Base-by-base conservation (phyloP, 2,329 filamentous ascomycete species). In the Alternaria sp. region DNA sequence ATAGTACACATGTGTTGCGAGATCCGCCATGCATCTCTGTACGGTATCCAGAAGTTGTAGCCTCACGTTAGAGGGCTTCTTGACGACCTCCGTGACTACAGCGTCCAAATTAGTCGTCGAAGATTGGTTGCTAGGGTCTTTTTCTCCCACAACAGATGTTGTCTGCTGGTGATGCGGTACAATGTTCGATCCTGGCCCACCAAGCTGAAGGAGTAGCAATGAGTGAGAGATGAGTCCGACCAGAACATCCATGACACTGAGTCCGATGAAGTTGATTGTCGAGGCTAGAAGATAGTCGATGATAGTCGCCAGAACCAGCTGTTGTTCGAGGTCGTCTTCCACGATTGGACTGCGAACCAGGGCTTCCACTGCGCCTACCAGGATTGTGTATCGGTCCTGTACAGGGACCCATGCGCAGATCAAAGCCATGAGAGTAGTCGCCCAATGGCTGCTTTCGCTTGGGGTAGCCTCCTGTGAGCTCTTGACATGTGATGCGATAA, bases 1-100 rank as follows among this genome's bases (percentile, higher is more conserved):
- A 76, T 99, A 99, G 82, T 99, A 99, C 32, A 97, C 90, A 74
- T 99, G 95, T 0, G 92, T 97, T 3, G 94, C 93, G 28, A 99
- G 83, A 75, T 94, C 89, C n/a, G 93, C 93, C 63, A 97, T 93
- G 79, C 92, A 97, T 68, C 87, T 85, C 75, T 95, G 90, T 16
- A 98, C 85, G 32, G 89, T 87, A 34, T 83, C 79, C 28, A 97
- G 81, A 16, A 97, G 83, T 67, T 89, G 85, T 64, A 85, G 84
- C 51, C 89, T 85, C 16, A 80, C 75, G 3, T 78, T 74, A 3
- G 84, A 85, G 58, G 90, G 85, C 7, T 84, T 77, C 28, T 80
- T 76, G 12, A 81, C 76, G 28, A 80, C 66, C 53, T 83, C 81
- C 57, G 79, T 74, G 20, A 79, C 77, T 1, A 77, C 71, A 2